Percentiles rank a stretch among this genome's conserved stretches.
phyloP scores from a whole-genome alignment of 1,284 basidiomycete species.

The Apiotrichum veenhuisii region DNA sequence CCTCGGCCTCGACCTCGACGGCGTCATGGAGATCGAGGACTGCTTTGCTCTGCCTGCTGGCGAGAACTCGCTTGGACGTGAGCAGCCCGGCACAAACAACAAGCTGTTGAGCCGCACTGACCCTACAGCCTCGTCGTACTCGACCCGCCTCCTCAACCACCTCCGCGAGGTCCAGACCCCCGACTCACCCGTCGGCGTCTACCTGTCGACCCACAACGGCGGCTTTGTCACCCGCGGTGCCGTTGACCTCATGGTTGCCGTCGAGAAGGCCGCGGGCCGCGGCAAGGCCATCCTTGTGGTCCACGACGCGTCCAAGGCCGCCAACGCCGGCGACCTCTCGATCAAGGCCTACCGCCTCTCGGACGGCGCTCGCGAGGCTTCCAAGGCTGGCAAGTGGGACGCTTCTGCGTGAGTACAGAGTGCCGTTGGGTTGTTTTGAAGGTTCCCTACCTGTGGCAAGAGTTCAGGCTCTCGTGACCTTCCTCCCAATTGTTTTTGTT shows the following conservation, averaged over 20 bases:
- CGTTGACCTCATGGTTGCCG: slow-evolving; percentile 80
- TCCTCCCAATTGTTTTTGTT: too few species aligned
- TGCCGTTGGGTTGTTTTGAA: too few species aligned
- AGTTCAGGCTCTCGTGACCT: too few species aligned
- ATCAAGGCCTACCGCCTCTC: slow-evolving; percentile 90
- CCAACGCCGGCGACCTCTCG: slow-evolving; percentile 74
- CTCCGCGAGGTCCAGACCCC: slow-evolving; percentile 75
- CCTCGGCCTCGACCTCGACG: slow-evolving; percentile 87
- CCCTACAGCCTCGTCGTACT: slow-evolving; percentile 38
- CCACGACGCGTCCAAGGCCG: slow-evolving; percentile 68
- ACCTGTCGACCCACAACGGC: slow-evolving; percentile 83
- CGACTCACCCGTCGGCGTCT: slow-evolving; percentile 93
- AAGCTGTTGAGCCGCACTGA: background rate
- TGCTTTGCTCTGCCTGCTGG: slow-evolving; percentile 70
- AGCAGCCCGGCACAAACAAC: slow-evolving; percentile 12
- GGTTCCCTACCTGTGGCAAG: too few species aligned
- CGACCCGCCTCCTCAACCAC: slow-evolving; percentile 40
- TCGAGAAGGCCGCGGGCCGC: slow-evolving; percentile 56
- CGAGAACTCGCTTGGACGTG: slow-evolving; percentile 40
- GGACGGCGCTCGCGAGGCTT: slow-evolving; percentile 75
- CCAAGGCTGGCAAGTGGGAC: slow-evolving; percentile 83
- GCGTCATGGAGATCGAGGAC: slow-evolving; percentile 86
- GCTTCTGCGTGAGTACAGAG: slow-evolving; percentile 62
- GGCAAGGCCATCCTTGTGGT: slow-evolving; percentile 86
- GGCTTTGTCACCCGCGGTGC: slow-evolving; percentile 90